Base-by-base conservation (phyloP, 2,329 filamentous ascomycete genomes). In the Thielaviopsis musarum region DNA sequence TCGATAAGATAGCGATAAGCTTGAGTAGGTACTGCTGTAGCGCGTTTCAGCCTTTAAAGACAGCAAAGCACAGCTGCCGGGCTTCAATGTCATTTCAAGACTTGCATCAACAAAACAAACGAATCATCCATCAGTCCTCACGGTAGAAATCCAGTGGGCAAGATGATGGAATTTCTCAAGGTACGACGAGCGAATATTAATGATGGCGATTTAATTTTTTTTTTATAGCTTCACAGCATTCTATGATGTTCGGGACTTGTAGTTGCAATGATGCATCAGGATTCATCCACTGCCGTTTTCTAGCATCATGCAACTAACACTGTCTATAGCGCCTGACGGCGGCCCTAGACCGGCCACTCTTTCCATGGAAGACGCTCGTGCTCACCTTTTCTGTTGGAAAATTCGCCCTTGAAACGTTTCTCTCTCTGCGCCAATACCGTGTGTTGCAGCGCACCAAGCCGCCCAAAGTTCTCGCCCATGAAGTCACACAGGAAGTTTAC, bases 301-400 rank as follows among this genome's bases (percentile, higher is more conserved):
- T 6, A n/a, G 45, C 45, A 52, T 15, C 13, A 56, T 34, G 26
- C 26, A 55, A 38, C 52, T 60, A 56, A 60, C 60, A 54, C 59
- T 59, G 41, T 55, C 54, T 59, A 54, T 68, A 85, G 81, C 80
- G 80, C 76, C 83, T 97, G 66, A 88, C 89, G 69, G 82, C 82
- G 71, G 84, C 87, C 72, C 85, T 97, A 67, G 93, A 98, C 76
- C 83, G 88, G 69, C 91, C 91, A 61, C 77, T 88, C 69, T 95
- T 97, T 75, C 91, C 93, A 59, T 98, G 93, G 93, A 98, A 96
- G 82, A 87, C 83, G 70, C 83, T 98, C 67, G 91, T 98, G 67
- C 81, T 97, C 66, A 88, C 90, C 67, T 98, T 98, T 75, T 95
- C 90, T 30, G 71, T 97, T 66, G 89, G 87, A 63, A 89, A 98